phyloP scores from a whole-genome alignment of 2,329 filamentous ascomycete genomes.

The Fonsecaea pedrosoi region DNA sequence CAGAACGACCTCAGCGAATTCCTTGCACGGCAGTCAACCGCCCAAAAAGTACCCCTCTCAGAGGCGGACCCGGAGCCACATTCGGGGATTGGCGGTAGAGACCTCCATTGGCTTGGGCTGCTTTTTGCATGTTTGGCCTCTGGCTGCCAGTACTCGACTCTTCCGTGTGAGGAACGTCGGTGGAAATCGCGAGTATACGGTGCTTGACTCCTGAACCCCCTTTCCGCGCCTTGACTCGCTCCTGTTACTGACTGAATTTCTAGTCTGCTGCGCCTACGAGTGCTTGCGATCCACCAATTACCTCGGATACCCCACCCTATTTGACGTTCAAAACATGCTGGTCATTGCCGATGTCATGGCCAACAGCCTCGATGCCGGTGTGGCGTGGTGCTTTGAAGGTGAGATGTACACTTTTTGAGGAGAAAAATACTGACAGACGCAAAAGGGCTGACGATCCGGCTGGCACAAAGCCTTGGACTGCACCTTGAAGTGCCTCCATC shows the following conservation, averaged over 20 bases:
- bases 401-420: constrained; percentile 39
- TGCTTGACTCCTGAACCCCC: constrained; percentile 42
- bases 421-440: constrained; percentile 25
- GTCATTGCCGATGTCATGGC: constrained; percentile 67
- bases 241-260: constrained; percentile 24
- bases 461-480: constrained; percentile 46
- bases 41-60: constrained; percentile 43
- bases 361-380: constrained; percentile 68
- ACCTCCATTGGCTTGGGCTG: constrained; percentile 64
- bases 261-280: constrained; percentile 69
- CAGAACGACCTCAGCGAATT: constrained; percentile 62
- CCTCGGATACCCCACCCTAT: constrained; percentile 64
- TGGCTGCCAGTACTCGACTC: constrained; percentile 65
- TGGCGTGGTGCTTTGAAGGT: constrained; percentile 65
- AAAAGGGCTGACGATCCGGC: constrained; percentile 44
- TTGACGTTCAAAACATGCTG: constrained; percentile 66
- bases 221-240: neutral
- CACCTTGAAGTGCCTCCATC: constrained; percentile 31
- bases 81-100: constrained; percentile 58
- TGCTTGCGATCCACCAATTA: constrained; percentile 69
- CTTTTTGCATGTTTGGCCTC: constrained; percentile 67
- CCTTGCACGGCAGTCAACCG: constrained; percentile 52
- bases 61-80: constrained; percentile 55
- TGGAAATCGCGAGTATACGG: constrained; percentile 68
- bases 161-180: constrained; percentile 64